phyloP scores from a whole-genome alignment of 2,329 filamentous ascomycete species.

The Cylindrodendrum hubeiense region DNA sequence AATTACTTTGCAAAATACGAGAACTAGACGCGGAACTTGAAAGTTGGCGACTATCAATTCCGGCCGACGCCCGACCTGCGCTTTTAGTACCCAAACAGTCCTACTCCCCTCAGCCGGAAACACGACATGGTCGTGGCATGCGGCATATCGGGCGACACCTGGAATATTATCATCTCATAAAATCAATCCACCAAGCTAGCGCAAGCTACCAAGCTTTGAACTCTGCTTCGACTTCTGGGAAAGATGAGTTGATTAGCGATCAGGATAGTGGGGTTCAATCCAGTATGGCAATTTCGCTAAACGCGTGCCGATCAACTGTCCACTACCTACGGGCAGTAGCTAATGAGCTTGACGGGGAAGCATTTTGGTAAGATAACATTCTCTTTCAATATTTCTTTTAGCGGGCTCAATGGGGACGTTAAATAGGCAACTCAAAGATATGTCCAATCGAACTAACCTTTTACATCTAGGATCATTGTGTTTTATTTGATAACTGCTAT shows the following conservation, averaged over 20 bases:
- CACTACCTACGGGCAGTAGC: constrained; percentile 59
- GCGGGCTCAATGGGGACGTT: too few species aligned
- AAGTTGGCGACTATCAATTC: constrained; percentile 64
- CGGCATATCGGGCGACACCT: constrained; percentile 61
- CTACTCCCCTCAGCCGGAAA: constrained; percentile 42
- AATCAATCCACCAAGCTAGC: constrained; percentile 67
- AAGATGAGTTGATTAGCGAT: constrained; percentile 19
- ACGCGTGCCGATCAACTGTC: constrained; percentile 68
- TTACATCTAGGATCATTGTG: constrained; percentile 59
- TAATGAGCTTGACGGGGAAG: constrained; percentile 57
- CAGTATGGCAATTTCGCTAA: constrained; percentile 64
- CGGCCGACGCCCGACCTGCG: constrained; percentile 58
- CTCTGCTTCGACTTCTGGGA: too few species aligned
- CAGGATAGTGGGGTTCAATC: constrained; percentile 49
- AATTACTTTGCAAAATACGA: constrained; percentile 66
- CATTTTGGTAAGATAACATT: constrained; percentile 60
- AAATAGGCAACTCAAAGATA: not conserved
- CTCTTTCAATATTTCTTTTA: too few species aligned
- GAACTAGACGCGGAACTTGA: constrained; percentile 70
- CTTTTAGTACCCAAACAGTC: constrained; percentile 51
- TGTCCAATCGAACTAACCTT: not conserved
- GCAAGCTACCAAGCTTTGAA: constrained; percentile 47
- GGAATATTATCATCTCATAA: constrained; percentile 68
- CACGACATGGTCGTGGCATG: constrained; percentile 53
- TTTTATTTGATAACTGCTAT: constrained; percentile 69